phyloP scores from a whole-genome alignment of 345 rosid genomes.

The Erysimum cheiranthoides region DNA sequence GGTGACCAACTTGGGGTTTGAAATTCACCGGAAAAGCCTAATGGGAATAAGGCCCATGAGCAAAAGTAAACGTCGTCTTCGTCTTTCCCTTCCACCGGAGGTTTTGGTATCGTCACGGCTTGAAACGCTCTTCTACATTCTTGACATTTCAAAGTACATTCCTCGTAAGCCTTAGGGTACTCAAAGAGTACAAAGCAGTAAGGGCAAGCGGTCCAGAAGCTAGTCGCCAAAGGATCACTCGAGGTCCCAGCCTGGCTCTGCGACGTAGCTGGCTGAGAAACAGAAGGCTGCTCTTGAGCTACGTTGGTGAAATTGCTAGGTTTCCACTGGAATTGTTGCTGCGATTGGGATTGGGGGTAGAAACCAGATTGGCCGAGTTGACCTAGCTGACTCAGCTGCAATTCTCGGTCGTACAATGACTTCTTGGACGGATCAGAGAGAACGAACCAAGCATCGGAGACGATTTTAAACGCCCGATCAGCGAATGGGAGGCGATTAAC shows the following conservation, averaged over 20 bases:
- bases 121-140: constrained; percentile 82
- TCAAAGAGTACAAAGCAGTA: constrained; percentile 83
- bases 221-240: constrained; percentile 44
- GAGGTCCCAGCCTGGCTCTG: constrained; percentile 38
- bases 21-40: constrained; percentile 60
- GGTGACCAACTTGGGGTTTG: constrained; percentile 70
- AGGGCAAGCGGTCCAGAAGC: constrained; percentile 97
- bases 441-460: constrained; percentile 83
- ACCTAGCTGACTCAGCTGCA: constrained; percentile 65
- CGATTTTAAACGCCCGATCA: constrained; percentile 74
- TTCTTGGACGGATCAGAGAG: constrained; percentile 75
- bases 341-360: constrained; percentile 28
- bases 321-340: constrained; percentile 28
- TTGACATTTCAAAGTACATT: constrained; percentile 77
- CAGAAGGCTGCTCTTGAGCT: constrained; percentile 25
- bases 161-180: constrained; percentile 79
- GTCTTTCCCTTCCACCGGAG: constrained; percentile 66
- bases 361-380: constrained; percentile 48
- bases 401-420: constrained; percentile 70
- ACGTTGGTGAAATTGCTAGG: constrained; percentile 27
- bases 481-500: constrained; percentile 70
- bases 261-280: constrained; percentile 16
- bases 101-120: constrained; percentile 65
- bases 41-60: constrained; percentile 78
- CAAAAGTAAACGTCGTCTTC: constrained; percentile 66